Conservation (phyloP, 345 rosid genomes). For the Jatropha curcas region DNA sequence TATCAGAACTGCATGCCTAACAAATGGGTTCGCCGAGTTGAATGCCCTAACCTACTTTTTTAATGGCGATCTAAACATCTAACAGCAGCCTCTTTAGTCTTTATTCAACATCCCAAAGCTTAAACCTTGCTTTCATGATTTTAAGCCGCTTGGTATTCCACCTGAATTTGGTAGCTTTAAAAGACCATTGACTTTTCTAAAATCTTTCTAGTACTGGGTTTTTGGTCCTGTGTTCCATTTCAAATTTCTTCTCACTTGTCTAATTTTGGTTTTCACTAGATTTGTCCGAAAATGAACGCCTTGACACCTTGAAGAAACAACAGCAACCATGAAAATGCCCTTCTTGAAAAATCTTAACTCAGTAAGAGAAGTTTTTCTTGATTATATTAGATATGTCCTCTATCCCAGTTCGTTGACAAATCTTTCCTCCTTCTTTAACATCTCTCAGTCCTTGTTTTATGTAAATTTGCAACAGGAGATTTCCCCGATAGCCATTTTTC, state of each 20-base stretch:
- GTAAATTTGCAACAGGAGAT: conserved; percentile 8
- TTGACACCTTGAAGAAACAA: neutral
- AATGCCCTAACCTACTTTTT: too few relatives aligned
- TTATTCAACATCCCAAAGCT: neutral
- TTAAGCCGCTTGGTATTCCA: conserved; percentile 5
- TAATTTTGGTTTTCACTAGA: too few relatives aligned
- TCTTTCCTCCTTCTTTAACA: conserved; percentile 11
- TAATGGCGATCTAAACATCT: neutral
- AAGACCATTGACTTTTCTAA: conserved; percentile 12
- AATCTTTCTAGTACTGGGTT: conserved; percentile 11
- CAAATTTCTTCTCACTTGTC: conserved; percentile 20
- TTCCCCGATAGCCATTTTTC: conserved; percentile 4
- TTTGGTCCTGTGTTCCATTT: conserved; percentile 13
- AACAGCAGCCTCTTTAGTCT: conserved; percentile 15
- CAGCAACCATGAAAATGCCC: neutral
- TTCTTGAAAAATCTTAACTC: neutral
- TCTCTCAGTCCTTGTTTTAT: neutral
- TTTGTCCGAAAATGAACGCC: too few relatives aligned
- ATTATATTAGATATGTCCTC: conserved; percentile 7
- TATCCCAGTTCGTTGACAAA: neutral
- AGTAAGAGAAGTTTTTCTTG: neutral
- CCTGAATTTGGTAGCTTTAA: conserved; percentile 11
- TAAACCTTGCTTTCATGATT: conserved; percentile 13
- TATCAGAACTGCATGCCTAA: too few relatives aligned
- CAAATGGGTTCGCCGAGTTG: too few relatives aligned